Evolutionary conservation across 345 rosid genomes (phyloP).

Genomic region (Rhizophora apiculata): DNA sequence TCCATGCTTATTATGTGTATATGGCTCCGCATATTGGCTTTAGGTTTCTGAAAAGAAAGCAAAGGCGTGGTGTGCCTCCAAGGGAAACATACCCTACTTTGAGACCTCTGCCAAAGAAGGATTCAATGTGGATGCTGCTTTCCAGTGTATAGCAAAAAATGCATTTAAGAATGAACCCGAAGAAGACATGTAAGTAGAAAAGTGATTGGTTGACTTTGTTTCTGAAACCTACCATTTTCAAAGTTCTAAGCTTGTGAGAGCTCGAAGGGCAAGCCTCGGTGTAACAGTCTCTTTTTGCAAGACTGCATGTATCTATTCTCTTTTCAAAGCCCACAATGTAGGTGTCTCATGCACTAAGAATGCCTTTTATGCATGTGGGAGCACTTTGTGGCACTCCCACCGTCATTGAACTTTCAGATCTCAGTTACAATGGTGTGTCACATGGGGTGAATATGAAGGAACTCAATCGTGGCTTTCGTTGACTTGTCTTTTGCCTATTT

Average conservation of each 20-base stretch:
- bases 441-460: background rate
- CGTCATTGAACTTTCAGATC: no score
- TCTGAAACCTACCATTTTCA: no score
- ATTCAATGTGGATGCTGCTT: constrained; percentile 80
- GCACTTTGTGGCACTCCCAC: no score
- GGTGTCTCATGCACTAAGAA: no score
- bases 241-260: no score
- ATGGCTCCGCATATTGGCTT: constrained; percentile 5
- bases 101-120: constrained; percentile 97
- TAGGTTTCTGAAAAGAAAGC: constrained; percentile 93
- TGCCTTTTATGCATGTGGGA: no score
- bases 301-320: no score
- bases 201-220: no score
- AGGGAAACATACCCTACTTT: constrained; percentile 85
- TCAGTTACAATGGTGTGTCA: no score
- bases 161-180: constrained; percentile 89
- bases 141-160: constrained; percentile 75
- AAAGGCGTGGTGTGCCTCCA: constrained; percentile 92
- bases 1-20: background rate
- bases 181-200: constrained; percentile 68
- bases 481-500: background rate
- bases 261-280: no score
- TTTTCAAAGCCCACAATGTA: no score
- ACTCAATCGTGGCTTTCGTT: background rate
- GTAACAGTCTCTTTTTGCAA: no score